phyloP scores from a whole-genome alignment of 2,329 filamentous ascomycete genomes.

The Dactylonectria estremocensis region DNA sequence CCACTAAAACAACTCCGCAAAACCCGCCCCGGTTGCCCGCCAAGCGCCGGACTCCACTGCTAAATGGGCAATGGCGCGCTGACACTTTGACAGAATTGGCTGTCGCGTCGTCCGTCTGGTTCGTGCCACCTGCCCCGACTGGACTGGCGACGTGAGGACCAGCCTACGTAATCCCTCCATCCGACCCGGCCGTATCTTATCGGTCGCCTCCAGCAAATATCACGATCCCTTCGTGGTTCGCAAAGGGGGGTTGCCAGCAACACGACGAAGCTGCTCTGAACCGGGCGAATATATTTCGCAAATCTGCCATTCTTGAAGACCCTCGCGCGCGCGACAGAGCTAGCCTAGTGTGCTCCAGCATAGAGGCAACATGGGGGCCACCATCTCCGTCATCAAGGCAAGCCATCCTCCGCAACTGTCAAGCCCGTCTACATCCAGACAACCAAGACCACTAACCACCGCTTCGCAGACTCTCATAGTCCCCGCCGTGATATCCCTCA shows the following conservation, averaged over 20 bases:
- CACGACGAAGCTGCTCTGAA: not conserved
- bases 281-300: not conserved
- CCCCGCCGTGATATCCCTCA: conserved; percentile 79
- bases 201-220: conserved; percentile 15
- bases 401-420: conserved; percentile 33
- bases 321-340: not conserved
- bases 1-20: not conserved
- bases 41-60: not conserved
- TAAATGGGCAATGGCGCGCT: not conserved
- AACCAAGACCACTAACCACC: conserved; percentile 36
- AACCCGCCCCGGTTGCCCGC: not conserved
- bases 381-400: conserved; percentile 56
- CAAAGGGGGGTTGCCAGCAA: conserved; percentile 18
- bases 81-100: not conserved
- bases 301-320: not conserved
- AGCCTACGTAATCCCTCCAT: conserved; percentile 18
- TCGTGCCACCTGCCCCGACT: conserved; percentile 11
- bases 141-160: conserved; percentile 1
- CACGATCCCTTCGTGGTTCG: conserved; percentile 15
- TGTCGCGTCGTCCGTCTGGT: conserved; percentile 14
- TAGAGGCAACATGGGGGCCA: conserved; percentile 49
- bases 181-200: conserved; percentile 16
- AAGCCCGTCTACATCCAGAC: conserved; percentile 15
- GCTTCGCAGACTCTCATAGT: conserved; percentile 75
- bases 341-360: not conserved